phyloP scores from a whole-genome alignment of 208 protist genomes.

The Phytomonas sp. region DNA sequence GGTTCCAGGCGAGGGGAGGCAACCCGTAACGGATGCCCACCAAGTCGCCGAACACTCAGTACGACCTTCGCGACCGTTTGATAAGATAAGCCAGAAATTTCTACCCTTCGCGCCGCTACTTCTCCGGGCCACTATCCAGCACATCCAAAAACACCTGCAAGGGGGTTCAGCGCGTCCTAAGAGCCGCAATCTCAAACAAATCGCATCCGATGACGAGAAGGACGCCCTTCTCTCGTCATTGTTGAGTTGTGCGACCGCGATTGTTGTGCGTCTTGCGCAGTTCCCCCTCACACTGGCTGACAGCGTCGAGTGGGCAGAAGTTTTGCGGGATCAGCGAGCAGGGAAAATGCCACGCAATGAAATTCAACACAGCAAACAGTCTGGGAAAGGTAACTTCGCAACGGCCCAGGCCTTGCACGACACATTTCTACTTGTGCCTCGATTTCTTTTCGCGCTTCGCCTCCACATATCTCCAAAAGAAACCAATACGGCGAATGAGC shows the following conservation, averaged over 20 bases:
- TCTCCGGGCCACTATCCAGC: background rate
- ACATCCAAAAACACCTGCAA: background rate
- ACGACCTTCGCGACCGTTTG: background rate
- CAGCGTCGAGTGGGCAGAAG: background rate
- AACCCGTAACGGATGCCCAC: background rate
- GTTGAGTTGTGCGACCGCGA: constrained; percentile 5
- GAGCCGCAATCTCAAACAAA: background rate
- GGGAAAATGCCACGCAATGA: background rate
- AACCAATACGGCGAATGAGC: background rate
- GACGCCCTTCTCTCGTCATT: background rate
- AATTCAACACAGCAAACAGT: background rate
- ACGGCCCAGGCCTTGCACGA: constrained; percentile 17
- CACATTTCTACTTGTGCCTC: constrained; percentile 19
- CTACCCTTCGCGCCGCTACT: background rate
- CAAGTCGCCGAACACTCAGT: background rate
- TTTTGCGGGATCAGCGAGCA: background rate
- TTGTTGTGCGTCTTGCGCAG: constrained; percentile 18
- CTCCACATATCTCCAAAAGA: constrained; percentile 8
- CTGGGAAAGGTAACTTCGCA: background rate
- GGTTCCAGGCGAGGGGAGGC: background rate
- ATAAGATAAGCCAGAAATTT: background rate
- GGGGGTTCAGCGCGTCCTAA: background rate
- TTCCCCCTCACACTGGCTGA: background rate
- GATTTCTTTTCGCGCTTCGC: constrained; percentile 30
- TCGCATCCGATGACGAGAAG: background rate